Base-by-base conservation (phyloP, 169 alveolate species). In the Cryptosporidium felis region DNA sequence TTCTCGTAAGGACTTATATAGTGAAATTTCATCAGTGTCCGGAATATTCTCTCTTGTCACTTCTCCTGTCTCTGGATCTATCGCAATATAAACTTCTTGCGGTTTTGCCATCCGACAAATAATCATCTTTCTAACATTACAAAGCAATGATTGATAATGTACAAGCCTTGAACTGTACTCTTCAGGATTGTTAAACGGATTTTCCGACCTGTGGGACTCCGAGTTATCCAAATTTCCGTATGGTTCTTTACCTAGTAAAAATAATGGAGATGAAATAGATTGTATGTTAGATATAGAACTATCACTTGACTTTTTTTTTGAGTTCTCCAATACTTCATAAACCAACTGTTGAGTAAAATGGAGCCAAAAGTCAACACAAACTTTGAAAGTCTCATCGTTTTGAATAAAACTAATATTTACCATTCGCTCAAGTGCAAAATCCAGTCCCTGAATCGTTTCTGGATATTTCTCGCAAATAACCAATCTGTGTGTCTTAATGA, bases 331-430 rank as follows among this genome's bases (percentile, higher is more conserved):
- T 30, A 92, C 89, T 60, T 93, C 96, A n/a, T 92, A 91, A 28
- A 91, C 90, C 26, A 95, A 74, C 36, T 91, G 88, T 46, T 91
- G 94, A 0, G 98, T 94, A 85, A 98, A 95, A 51, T 92, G 89
- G 59, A 95, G 97, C 99, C 99, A 98, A 91, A 96, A 97, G 81
- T 98, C 99, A 51, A 95, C 90, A 53, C 99, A 97, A 14, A 97
- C 97, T 80, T 97, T 97, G 89, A 97, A 98, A 14, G 98, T 96
- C 60, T 97, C 99, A 58, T 98, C 99, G 91, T 96, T 97, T 74
- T 92, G 95, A 30, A 94, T 90, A 60, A 62, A 67, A 23, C 92
- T 63, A 36, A 93, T 89, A 59, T 91, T 88, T 8, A 92, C 92
- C 61, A 74, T 74, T 12, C 67, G 49, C 3, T 53, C 89, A 18